Percentiles rank a stretch among this genome's conserved stretches.
Evolutionary conservation across 352 stramenopile species (phyloP).

Genomic region (Globisporangium polare): DNA sequence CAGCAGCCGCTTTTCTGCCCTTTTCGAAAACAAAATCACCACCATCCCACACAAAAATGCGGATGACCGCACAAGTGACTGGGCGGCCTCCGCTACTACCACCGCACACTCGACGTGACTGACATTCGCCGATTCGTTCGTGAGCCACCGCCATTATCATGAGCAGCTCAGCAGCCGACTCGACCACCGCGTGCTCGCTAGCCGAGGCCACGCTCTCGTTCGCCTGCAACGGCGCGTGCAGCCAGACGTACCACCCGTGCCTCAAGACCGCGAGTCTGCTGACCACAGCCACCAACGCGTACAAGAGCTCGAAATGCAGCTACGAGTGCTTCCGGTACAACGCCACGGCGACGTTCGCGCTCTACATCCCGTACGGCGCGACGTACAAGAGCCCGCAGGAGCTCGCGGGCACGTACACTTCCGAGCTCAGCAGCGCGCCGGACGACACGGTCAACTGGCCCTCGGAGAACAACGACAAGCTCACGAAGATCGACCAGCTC

Average conservation of each 20-base stretch:
- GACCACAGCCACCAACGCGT: background rate
- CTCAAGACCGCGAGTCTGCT: background rate
- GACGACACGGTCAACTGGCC: background rate
- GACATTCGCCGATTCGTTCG: background rate
- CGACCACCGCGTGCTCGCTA: background rate
- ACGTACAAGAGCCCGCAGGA: background rate
- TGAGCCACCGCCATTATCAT: background rate
- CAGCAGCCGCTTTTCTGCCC: too few relatives aligned
- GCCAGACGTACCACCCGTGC: background rate
- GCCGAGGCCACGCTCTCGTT: background rate
- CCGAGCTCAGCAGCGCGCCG: background rate
- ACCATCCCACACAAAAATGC: too few relatives aligned
- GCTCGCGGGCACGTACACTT: background rate
- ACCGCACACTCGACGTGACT: too few relatives aligned
- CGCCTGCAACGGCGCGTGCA: background rate
- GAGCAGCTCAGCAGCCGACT: background rate
- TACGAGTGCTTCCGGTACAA: background rate
- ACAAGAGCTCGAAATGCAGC: background rate
- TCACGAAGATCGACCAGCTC: background rate
- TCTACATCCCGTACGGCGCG: background rate
- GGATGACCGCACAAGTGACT: too few relatives aligned
- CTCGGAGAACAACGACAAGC: background rate
- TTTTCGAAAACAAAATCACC: too few relatives aligned
- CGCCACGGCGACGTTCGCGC: background rate
- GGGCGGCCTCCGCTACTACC: too few relatives aligned